Evolutionary conservation across 1,284 basidiomycete species (phyloP), one percentile per base, ranked within the genome.

Genomic region (Sporisorium sorghi): DNA sequence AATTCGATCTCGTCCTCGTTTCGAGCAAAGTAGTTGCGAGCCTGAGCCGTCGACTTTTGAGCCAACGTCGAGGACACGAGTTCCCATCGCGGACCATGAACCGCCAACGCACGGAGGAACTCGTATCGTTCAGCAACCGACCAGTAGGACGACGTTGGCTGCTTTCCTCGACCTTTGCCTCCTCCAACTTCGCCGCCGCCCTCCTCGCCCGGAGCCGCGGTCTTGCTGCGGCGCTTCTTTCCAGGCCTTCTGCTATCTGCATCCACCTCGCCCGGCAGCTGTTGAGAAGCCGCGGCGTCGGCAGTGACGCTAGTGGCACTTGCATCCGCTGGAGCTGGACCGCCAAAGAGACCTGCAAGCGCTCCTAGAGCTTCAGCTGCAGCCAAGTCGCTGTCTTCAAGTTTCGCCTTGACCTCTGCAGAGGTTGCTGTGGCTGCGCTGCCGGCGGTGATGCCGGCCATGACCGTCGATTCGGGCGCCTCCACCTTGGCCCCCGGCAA

Each of bases 11-110:
- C 81, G 58, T 70, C 65, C 14, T 74, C 76, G 59, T 84, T 83
- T 44, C 67, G 68, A 19, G 78, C 65, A 60, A 90, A 90, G 83
- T 88, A 93, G 79, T 90, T 90, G 65, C 87, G 87, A 50, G 92
- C 91, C 87, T 94, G 92, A 9, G 90, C 87, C 4, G 89, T 89
- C 10, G 91, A 92, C 89, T 94, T 94, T 80, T 89, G 90, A 9
- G 89, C 89, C 86, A 94, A 88, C 8, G 88, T 88, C 5, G 90
- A 88, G 1, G 92, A 89, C 49, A 94, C 91, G 17, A 89, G 87
- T 70, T 90, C 89, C 84, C 91, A 92, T 78, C 93, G 89, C 73
- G 90, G 89, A 40, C 92, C 92, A 81, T 92, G 88, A 68, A 90
- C 87, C 15, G 87, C 86, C 15, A 93, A 86, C 32, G 93, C 87